These are phyloP conservation scores for Tricholoma hemisulphureum DNA, from an alignment of 768 basidiomycete genomes.

Conservation along the genomic window DNA sequence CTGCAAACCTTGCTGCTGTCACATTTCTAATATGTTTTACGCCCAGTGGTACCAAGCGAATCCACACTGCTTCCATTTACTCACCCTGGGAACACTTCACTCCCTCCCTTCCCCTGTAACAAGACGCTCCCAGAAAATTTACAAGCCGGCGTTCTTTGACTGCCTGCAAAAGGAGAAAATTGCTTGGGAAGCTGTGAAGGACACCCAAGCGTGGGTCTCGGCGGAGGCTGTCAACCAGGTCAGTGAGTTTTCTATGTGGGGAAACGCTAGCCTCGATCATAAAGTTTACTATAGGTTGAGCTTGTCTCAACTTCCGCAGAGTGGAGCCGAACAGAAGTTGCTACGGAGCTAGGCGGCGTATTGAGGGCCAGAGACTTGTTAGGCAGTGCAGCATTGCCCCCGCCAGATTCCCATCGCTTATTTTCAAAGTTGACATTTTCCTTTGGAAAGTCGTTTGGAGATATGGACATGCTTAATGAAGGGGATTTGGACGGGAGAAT, in stretches of 20 bases:
- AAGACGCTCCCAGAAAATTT: constrained; percentile 74
- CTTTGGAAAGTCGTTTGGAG: constrained; percentile 31
- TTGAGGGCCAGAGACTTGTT: constrained; percentile 47
- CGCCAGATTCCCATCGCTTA: constrained; percentile 38
- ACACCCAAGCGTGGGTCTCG: constrained; percentile 58
- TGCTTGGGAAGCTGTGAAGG: constrained; percentile 58
- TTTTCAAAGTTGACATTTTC: constrained; percentile 57
- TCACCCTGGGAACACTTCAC: constrained; percentile 82
- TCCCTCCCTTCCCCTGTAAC: constrained; percentile 84
- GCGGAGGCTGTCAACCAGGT: constrained; percentile 21
- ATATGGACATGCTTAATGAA: constrained; percentile 34
- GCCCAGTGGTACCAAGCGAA: constrained; percentile 65
- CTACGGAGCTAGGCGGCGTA: constrained; percentile 57
- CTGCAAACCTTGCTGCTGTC: neutral
- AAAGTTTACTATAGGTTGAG: constrained; percentile 11
- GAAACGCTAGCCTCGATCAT: neutral
- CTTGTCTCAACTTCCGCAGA: constrained; percentile 22
- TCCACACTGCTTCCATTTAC: constrained; percentile 84
- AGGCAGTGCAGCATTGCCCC: constrained; percentile 10
- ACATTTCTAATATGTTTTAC: neutral
- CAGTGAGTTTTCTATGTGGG: neutral
- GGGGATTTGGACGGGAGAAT: constrained; percentile 25
- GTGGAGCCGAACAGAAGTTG: constrained; percentile 54
- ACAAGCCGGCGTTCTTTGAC: constrained; percentile 87
- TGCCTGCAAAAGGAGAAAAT: constrained; percentile 52